phyloP scores from a whole-genome alignment of 352 stramenopile genomes.

The Saprolegnia diclina region DNA sequence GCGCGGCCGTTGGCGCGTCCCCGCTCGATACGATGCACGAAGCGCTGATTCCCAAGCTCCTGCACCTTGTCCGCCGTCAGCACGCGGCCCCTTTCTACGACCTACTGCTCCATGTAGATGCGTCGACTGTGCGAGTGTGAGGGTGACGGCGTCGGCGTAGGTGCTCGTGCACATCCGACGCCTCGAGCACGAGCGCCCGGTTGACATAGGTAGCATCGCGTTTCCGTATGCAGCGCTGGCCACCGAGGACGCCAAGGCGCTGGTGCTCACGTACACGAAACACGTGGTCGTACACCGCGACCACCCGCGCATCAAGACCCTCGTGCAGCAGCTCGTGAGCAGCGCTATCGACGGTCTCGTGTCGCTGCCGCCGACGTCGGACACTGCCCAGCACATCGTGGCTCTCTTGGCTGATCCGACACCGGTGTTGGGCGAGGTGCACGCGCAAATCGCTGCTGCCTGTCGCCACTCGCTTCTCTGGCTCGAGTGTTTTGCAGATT shows the following conservation, averaged over 20 bases:
- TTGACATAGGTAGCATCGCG: not conserved
- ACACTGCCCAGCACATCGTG: not conserved
- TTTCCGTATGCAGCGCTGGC: not conserved
- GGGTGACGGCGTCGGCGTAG: not conserved
- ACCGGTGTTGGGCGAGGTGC: not conserved
- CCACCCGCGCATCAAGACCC: not conserved
- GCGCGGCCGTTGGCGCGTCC: not conserved
- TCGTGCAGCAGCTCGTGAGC: not conserved
- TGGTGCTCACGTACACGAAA: not conserved
- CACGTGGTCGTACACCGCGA: not conserved
- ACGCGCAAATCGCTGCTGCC: not conserved
- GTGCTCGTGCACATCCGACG: not conserved
- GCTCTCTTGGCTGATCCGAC: not conserved
- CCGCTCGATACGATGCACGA: not conserved
- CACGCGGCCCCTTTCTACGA: not conserved
- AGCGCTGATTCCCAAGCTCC: not conserved
- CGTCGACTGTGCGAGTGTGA: no score
- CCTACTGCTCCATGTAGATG: not conserved
- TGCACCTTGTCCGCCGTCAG: not conserved
- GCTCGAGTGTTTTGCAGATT: not conserved
- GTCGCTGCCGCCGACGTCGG: not conserved
- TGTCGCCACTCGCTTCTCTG: not conserved
- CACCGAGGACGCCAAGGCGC: not conserved
- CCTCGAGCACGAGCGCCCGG: not conserved
- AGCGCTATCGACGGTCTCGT: not conserved